Conservation (phyloP, 352 stramenopile species). For the Phytophthora fragariae region DNA sequence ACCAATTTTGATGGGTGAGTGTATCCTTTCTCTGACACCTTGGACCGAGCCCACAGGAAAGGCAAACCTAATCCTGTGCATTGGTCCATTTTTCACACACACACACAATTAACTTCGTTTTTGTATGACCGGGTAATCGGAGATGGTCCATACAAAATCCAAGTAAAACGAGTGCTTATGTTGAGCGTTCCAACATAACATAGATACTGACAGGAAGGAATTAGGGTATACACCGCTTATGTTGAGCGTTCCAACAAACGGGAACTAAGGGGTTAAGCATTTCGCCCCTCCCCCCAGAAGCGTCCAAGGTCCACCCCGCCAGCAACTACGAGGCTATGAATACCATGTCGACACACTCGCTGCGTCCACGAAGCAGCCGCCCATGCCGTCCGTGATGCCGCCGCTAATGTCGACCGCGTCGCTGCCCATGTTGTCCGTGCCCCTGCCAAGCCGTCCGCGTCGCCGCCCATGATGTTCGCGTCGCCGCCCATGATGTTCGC, state of each 20-base stretch:
- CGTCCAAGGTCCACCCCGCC: too few species aligned
- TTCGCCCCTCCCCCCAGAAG: too few species aligned
- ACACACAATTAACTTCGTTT: background rate
- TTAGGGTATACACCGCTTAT: background rate
- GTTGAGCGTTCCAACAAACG: background rate
- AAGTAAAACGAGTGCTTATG: background rate
- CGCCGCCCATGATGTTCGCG: too few species aligned
- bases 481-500: too few species aligned
- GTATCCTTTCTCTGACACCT: background rate
- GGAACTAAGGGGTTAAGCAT: background rate
- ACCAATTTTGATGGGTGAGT: background rate
- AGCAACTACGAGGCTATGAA: too few species aligned
- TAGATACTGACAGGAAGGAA: background rate
- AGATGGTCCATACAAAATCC: background rate
- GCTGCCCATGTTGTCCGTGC: too few species aligned
- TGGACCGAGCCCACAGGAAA: background rate
- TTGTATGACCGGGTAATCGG: background rate
- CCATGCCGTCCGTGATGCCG: too few species aligned
- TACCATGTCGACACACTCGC: too few species aligned
- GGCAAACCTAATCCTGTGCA: background rate
- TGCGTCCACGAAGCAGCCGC: too few species aligned
- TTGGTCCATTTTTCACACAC: too few species aligned
- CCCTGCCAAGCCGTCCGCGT: too few species aligned
- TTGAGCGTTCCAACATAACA: background rate
- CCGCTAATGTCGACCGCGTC: too few species aligned